Conservation (phyloP, 2,329 filamentous ascomycete species). For the Pseudocercospora musae region DNA sequence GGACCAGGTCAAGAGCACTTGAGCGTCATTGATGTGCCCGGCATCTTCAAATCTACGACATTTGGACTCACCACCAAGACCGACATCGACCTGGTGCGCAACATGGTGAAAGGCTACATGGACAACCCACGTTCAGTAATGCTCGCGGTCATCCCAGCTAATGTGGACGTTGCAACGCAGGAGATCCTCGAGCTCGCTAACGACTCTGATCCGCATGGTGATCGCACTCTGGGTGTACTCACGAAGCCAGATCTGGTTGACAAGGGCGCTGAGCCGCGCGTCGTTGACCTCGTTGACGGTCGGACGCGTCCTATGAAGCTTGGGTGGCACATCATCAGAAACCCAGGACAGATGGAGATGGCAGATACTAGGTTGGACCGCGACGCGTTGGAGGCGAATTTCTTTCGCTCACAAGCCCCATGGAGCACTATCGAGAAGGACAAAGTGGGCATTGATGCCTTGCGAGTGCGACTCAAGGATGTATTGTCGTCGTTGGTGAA, state of each 20-base stretch:
- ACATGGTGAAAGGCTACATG: constrained; percentile 43
- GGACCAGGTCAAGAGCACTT: constrained; percentile 31
- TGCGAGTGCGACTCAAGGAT: constrained; percentile 42
- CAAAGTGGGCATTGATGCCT: constrained; percentile 41
- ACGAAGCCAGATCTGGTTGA: constrained; percentile 39
- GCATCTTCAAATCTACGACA: constrained; percentile 36
- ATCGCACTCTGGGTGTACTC: constrained; percentile 37
- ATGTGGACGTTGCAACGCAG: constrained; percentile 46
- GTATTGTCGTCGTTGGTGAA: constrained; percentile 43
- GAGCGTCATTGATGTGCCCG: constrained; percentile 33
- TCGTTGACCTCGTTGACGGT: constrained; percentile 30
- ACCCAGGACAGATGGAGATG: constrained; percentile 32
- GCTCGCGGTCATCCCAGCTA: constrained; percentile 44
- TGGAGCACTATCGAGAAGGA: constrained; percentile 41
- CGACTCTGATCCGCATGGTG: constrained; percentile 32
- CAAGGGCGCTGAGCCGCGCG: constrained; percentile 24
- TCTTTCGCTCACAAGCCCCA: constrained; percentile 34
- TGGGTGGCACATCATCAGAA: constrained; percentile 36
- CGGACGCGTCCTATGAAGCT: constrained; percentile 28
- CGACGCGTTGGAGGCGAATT: constrained; percentile 32
- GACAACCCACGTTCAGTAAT: constrained; percentile 41
- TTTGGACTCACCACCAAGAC: constrained; percentile 35
- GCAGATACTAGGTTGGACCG: constrained; percentile 11
- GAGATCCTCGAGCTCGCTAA: constrained; percentile 45
- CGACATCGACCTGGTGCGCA: constrained; percentile 39